Percentiles rank a stretch among this genome's conserved stretches.
These are phyloP conservation scores for Cerioporus squamosus DNA, from an alignment of 1,284 basidiomycete species.

Conservation along the genomic window DNA sequence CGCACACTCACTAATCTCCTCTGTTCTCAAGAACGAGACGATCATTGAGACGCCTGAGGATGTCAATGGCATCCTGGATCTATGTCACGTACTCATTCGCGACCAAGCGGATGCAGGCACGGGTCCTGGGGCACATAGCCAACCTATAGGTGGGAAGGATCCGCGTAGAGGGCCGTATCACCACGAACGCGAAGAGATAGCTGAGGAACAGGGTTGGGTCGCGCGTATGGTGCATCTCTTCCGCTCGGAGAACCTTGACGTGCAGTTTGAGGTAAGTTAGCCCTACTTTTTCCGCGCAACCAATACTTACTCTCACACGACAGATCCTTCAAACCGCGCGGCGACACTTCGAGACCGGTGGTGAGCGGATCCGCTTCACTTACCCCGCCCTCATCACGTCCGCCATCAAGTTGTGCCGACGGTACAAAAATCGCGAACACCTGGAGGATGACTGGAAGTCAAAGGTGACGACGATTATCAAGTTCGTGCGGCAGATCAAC, in stretches of 20 bases:
- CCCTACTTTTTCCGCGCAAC: too few relatives aligned
- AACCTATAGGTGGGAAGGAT: slow-evolving; percentile 49
- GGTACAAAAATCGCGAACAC: slow-evolving; percentile 82
- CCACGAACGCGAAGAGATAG: slow-evolving; percentile 83
- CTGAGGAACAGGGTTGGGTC: slow-evolving; percentile 97
- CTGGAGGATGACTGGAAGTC: slow-evolving; percentile 82
- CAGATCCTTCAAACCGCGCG: slow-evolving; percentile 89
- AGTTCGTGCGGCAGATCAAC: slow-evolving; percentile 90
- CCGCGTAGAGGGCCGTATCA: slow-evolving; percentile 59
- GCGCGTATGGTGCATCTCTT: slow-evolving; percentile 96
- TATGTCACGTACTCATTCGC: slow-evolving; percentile 89
- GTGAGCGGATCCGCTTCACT: slow-evolving; percentile 92
- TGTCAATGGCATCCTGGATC: slow-evolving; percentile 87
- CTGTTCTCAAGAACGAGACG: slow-evolving; percentile 93
- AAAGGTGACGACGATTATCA: slow-evolving; percentile 84
- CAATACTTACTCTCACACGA: not conserved
- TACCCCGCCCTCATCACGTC: slow-evolving; percentile 93
- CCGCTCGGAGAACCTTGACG: slow-evolving; percentile 79
- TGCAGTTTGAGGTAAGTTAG: slow-evolving; percentile 83
- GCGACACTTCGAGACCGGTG: slow-evolving; percentile 87
- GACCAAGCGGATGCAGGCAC: slow-evolving; percentile 80
- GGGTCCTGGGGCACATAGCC: slow-evolving; percentile 35
- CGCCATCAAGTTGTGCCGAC: slow-evolving; percentile 86
- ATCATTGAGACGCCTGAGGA: slow-evolving; percentile 90
- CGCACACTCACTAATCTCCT: slow-evolving; percentile 89